phyloP scores from a whole-genome alignment of 2,329 filamentous ascomycete genomes.

The Fusarium musae region DNA sequence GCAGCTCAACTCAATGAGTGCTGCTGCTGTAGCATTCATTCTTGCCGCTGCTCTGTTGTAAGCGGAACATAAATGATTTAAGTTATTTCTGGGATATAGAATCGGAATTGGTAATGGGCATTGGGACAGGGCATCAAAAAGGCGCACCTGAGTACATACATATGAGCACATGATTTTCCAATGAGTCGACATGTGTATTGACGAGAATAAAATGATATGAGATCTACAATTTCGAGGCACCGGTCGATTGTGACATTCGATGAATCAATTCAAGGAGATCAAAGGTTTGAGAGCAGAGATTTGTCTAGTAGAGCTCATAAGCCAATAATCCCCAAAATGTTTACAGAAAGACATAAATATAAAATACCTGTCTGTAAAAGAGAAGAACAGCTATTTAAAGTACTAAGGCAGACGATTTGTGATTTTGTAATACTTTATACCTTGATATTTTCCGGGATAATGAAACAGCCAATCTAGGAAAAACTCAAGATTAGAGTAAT shows the following conservation, averaged over 20 bases:
- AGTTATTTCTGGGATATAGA: constrained; percentile 2
- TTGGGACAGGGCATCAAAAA: not conserved
- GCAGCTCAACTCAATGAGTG: constrained; percentile 48
- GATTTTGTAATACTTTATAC: not conserved
- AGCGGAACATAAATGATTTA: not conserved
- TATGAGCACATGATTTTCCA: not conserved
- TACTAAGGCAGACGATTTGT: not conserved
- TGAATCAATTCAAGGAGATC: not conserved
- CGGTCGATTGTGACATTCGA: no score
- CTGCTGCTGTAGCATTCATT: constrained; percentile 46
- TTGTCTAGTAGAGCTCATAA: no score
- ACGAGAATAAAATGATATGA: not conserved
- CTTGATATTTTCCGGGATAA: not conserved
- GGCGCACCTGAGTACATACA: not conserved
- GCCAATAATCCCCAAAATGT: not conserved
- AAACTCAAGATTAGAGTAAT: not conserved
- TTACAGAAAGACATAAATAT: not conserved
- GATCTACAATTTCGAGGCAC: not conserved
- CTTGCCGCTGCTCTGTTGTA: constrained; percentile 48
- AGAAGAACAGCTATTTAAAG: not conserved
- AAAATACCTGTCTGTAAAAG: not conserved
- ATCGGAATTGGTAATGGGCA: constrained; percentile 8
- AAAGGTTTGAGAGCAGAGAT: not conserved
- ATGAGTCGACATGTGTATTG: not conserved
- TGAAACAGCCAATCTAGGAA: not conserved